Conservation (phyloP, 305 asterid genomes). For the Nicotiana rustica region DNA sequence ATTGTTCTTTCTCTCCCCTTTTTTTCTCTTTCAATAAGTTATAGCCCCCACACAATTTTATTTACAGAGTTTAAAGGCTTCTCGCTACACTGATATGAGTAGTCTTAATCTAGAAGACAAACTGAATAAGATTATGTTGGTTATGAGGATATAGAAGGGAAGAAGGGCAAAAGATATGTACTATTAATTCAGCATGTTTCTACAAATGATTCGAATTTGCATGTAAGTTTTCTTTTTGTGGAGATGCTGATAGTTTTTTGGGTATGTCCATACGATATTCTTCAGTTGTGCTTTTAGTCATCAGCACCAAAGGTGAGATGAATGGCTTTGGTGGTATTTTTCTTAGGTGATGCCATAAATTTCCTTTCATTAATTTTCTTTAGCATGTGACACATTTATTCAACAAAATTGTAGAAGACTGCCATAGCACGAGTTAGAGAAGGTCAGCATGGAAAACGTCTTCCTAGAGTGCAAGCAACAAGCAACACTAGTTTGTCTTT, state of each 20-base stretch:
- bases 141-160: too few species aligned
- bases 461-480: slow-evolving; percentile 48
- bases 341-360: background rate
- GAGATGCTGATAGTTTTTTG: background rate
- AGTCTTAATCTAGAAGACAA: too few species aligned
- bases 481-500: slow-evolving; percentile 38
- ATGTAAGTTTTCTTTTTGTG: background rate
- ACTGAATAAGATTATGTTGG: too few species aligned
- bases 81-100: too few species aligned
- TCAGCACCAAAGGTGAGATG: background rate
- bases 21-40: too few species aligned
- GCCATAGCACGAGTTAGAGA: slow-evolving; percentile 42
- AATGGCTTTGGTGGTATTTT: background rate
- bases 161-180: slow-evolving; percentile 2
- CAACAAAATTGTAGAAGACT: slow-evolving; percentile 1
- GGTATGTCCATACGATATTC: too few species aligned
- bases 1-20: too few species aligned
- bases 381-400: slow-evolving; percentile 28
- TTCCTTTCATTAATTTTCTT: background rate
- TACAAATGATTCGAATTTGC: background rate
- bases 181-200: background rate
- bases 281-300: background rate
- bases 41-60: too few species aligned
- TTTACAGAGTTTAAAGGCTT: too few species aligned
- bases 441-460: slow-evolving; percentile 53